A percentile compares a stretch with the other conserved stretches of the same genome.
Conservation (phyloP, 2,329 filamentous ascomycete species). For the Celoporthe dispersa region DNA sequence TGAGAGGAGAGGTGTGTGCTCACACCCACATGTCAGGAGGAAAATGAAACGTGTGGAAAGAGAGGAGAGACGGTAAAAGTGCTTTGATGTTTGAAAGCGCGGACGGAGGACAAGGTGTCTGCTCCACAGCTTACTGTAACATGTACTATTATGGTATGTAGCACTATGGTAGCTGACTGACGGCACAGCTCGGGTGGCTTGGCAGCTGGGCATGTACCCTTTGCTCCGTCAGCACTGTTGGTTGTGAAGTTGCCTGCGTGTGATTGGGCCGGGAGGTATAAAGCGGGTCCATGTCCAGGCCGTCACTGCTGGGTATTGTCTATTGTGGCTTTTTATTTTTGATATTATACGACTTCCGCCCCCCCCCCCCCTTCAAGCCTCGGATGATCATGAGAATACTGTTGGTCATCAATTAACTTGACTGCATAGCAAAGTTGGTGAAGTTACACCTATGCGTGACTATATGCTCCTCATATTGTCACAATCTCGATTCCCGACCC, state of each 20-base stretch:
- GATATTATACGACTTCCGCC: not conserved
- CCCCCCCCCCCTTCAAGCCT: not conserved
- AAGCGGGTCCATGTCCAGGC: not conserved
- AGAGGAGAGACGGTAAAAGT: conserved; percentile 14
- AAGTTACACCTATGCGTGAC: not conserved
- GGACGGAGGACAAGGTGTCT: conserved; percentile 30
- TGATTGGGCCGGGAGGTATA: not conserved
- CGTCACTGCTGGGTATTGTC: not conserved
- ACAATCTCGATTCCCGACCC: not conserved
- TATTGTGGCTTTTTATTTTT: not conserved
- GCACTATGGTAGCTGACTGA: not conserved
- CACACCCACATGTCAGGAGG: conserved; percentile 24
- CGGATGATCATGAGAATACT: not conserved
- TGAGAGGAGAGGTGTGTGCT: conserved; percentile 9
- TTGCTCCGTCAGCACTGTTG: not conserved
- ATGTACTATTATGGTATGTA: not conserved
- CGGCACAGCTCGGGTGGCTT: conserved; percentile 11
- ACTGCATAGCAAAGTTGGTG: not conserved
- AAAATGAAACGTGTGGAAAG: not conserved
- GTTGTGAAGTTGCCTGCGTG: not conserved
- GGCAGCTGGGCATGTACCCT: conserved; percentile 22
- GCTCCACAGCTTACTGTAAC: conserved; percentile 19
- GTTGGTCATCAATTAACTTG: no score
- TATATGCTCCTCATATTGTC: not conserved
- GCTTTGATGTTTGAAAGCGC: conserved; percentile 4